phyloP scores from a whole-genome alignment of 2,329 filamentous ascomycete species.

The Chaetomiaceae sp. region DNA sequence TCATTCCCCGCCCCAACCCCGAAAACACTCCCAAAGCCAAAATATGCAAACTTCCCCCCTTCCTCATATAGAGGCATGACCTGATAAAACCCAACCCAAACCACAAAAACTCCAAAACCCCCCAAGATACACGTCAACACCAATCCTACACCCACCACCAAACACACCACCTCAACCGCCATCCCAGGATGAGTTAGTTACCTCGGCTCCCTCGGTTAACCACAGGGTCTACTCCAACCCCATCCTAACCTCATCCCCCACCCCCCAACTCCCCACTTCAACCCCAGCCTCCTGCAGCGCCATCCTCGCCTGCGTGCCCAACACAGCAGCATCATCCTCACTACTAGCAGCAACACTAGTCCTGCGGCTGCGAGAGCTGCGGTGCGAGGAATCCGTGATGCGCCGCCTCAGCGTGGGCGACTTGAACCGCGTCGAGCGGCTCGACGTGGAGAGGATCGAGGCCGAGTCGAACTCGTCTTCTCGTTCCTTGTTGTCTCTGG shows the following conservation, averaged over 20 bases:
- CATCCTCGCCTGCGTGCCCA: conserved; percentile 44
- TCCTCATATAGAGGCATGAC: no score
- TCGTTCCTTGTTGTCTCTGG: not conserved
- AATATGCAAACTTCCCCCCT: no score
- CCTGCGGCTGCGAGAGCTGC: conserved; percentile 24
- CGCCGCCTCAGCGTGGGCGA: conserved; percentile 38
- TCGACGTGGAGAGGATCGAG: conserved; percentile 46
- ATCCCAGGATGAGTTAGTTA: no score
- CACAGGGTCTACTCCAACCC: conserved; percentile 70
- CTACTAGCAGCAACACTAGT: conserved; percentile 27
- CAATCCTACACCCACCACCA: not conserved
- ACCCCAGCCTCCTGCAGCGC: conserved; percentile 49
- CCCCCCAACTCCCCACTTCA: conserved; percentile 64
- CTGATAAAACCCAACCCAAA: not conserved
- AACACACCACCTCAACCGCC: no score
- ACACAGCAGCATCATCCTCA: conserved; percentile 37
- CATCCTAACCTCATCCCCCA: conserved; percentile 82
- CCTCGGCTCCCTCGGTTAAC: no score
- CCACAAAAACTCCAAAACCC: not conserved
- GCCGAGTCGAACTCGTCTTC: conserved; percentile 37
- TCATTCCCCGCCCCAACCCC: no score
- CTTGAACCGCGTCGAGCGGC: conserved; percentile 40
- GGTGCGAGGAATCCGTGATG: conserved; percentile 20
- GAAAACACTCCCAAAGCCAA: no score
- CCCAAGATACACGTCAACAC: not conserved